phyloP scores from a whole-genome alignment of 2,329 filamentous ascomycete species.

The Aspergillus novofumigatus region DNA sequence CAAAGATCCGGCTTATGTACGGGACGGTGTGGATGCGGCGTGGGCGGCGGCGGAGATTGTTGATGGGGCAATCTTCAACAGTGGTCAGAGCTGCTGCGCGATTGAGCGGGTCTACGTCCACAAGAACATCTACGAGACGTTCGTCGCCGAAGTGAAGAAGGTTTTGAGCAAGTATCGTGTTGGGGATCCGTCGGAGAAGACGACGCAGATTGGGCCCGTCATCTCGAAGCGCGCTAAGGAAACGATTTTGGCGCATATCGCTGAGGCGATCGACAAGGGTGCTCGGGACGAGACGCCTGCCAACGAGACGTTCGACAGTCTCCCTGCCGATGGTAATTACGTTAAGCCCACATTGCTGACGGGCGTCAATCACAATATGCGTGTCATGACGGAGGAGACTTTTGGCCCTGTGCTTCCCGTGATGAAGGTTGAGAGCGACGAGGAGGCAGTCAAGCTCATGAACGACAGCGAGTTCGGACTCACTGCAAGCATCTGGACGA shows the following conservation, averaged over 20 bases:
- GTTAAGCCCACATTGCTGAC: constrained; percentile 76
- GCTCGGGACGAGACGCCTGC: constrained; percentile 79
- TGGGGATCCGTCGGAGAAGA: constrained; percentile 77
- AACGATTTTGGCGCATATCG: constrained; percentile 71
- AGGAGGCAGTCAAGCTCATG: constrained; percentile 79
- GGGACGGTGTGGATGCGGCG: constrained; percentile 76
- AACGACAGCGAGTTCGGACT: constrained; percentile 93
- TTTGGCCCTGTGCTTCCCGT: constrained; percentile 90
- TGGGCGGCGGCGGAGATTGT: constrained; percentile 96
- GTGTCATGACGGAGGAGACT: constrained; percentile 85
- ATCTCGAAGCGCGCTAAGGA: constrained; percentile 75
- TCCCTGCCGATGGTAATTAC: constrained; percentile 73
- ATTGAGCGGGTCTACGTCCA: constrained; percentile 90
- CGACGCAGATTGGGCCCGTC: constrained; percentile 82
- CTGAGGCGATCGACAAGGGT: constrained; percentile 77
- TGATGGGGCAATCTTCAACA: constrained; percentile 95
- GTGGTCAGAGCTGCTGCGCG: constrained; percentile 95
- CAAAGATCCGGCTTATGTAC: constrained; percentile 89
- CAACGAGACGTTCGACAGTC: constrained; percentile 67
- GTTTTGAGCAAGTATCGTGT: constrained; percentile 78
- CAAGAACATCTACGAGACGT: constrained; percentile 75
- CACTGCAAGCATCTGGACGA: constrained; percentile 97
- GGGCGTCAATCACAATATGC: constrained; percentile 74
- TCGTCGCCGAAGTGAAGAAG: constrained; percentile 72
- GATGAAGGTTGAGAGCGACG: constrained; percentile 77